Percentiles rank a stretch among this genome's conserved stretches.
These are phyloP conservation scores for Helminthosporium solani DNA, from an alignment of 2,329 filamentous ascomycete genomes.

Conservation along the genomic window DNA sequence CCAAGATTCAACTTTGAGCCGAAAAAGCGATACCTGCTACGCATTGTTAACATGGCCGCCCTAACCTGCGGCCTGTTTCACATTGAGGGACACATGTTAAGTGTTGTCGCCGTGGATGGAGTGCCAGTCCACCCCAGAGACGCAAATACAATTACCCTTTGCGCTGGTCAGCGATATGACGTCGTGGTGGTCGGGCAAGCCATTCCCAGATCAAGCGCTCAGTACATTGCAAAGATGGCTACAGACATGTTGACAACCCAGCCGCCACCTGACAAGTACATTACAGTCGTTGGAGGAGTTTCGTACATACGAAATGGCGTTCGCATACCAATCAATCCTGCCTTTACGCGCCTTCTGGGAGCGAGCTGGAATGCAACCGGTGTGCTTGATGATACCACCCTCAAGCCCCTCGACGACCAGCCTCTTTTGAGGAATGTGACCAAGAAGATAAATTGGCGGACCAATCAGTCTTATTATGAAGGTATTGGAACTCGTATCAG, in stretches of 20 bases:
- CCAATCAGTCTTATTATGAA: conserved; percentile 62
- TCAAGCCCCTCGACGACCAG: conserved; percentile 67
- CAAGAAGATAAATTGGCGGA: conserved; percentile 58
- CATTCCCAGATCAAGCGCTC: conserved; percentile 51
- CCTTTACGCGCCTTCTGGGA: background rate
- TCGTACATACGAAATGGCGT: conserved; percentile 19
- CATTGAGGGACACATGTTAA: conserved; percentile 9
- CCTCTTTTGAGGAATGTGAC: conserved; percentile 61
- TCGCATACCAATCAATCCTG: conserved; percentile 34
- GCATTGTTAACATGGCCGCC: conserved; percentile 69
- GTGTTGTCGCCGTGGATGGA: conserved; percentile 14
- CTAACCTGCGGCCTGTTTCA: conserved; percentile 54
- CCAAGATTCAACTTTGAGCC: conserved; percentile 58
- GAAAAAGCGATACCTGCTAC: conserved; percentile 70
- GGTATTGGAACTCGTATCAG: conserved; percentile 55
- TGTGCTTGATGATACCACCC: conserved; percentile 68
- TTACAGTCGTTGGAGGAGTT: conserved; percentile 19
- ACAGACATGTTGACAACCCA: conserved; percentile 50
- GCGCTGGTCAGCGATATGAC: conserved; percentile 40
- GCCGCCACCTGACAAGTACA: conserved; percentile 18
- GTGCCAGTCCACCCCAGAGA: conserved; percentile 41
- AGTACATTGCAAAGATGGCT: conserved; percentile 57
- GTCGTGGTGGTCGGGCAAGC: conserved; percentile 20
- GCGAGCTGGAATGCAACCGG: conserved; percentile 52
- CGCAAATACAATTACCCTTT: conserved; percentile 39